Percentiles rank a stretch among this genome's conserved stretches.
Evolutionary conservation across 164 flowering plant genomes (phyloP).

Genomic region (Stephania japonica): DNA sequence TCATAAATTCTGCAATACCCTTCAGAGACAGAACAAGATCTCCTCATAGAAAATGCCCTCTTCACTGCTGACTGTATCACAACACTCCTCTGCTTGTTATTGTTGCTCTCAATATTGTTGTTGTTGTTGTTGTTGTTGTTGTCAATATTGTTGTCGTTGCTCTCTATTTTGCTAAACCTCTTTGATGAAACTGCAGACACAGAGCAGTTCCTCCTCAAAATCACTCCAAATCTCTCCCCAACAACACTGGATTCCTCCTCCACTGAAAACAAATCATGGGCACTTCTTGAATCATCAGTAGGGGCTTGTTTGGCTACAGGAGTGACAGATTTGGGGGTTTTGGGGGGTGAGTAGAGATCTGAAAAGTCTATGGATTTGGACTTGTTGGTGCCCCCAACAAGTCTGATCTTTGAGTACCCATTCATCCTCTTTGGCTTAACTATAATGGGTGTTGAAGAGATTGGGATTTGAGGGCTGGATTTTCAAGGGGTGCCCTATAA

Average conservation of each 20-base stretch:
- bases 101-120: constrained; percentile 17
- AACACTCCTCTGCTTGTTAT: constrained; percentile 6
- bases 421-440: constrained; percentile 22
- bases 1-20: constrained; percentile 61
- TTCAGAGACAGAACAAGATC: constrained; percentile 55
- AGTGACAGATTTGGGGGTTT: constrained; percentile 14
- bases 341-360: constrained; percentile 25
- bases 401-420: constrained; percentile 45
- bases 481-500: not conserved
- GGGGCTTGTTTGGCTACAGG: constrained; percentile 2
- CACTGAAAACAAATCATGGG: constrained; percentile 13
- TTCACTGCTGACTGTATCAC: constrained; percentile 23
- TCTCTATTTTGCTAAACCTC: constrained; percentile 16
- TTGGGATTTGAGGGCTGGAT: not conserved
- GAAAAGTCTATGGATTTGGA: constrained; percentile 47
- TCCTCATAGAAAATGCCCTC: constrained; percentile 47
- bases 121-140: constrained; percentile 11
- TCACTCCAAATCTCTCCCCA: constrained; percentile 18
- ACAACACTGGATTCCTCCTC: constrained; percentile 18
- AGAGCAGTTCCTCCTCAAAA: constrained; percentile 36
- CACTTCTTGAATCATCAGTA: constrained; percentile 7
- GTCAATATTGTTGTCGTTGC: constrained; percentile 7
- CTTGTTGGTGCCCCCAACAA: constrained; percentile 12
- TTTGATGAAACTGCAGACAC: constrained; percentile 22
- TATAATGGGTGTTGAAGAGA: not conserved